Conservation (phyloP, 805 yeast species). For the Kodamaea nitidulidarum region DNA sequence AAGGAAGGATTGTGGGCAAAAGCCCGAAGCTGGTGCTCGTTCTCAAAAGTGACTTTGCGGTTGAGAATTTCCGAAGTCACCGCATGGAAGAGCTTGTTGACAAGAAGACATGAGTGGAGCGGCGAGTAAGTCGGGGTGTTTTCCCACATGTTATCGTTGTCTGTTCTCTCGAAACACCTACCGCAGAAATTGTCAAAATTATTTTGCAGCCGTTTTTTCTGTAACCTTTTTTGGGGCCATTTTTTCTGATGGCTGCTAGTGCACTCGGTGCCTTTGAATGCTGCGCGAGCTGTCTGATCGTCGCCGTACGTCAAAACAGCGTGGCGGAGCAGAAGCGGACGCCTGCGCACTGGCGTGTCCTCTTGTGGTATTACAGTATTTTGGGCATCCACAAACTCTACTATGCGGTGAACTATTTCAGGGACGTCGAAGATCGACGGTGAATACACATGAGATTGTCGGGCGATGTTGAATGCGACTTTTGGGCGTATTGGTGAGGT, state of each 20-base stretch:
- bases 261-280: neutral
- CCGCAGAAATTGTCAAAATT: no score
- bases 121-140: constrained; percentile 16
- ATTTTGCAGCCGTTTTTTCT: no score
- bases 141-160: constrained; percentile 1
- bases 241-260: no score
- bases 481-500: constrained; percentile 14
- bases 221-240: no score
- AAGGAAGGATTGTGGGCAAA: constrained; percentile 23
- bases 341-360: constrained; percentile 54
- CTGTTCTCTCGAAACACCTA: no score
- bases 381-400: constrained; percentile 56
- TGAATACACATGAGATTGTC: constrained; percentile 1
- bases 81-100: constrained; percentile 62
- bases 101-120: constrained; percentile 60
- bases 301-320: constrained; percentile 55
- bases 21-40: constrained; percentile 41
- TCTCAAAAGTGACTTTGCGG: constrained; percentile 51
- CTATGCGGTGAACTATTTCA: constrained; percentile 63
- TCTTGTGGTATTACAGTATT: constrained; percentile 57
- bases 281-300: neutral
- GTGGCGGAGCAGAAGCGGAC: constrained; percentile 65
- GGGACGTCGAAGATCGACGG: constrained; percentile 65
- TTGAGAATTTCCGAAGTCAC: constrained; percentile 54
- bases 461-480: constrained; percentile 10